Conservation (phyloP, 148 eudicot genomes). For the Camellia granthamiana region DNA sequence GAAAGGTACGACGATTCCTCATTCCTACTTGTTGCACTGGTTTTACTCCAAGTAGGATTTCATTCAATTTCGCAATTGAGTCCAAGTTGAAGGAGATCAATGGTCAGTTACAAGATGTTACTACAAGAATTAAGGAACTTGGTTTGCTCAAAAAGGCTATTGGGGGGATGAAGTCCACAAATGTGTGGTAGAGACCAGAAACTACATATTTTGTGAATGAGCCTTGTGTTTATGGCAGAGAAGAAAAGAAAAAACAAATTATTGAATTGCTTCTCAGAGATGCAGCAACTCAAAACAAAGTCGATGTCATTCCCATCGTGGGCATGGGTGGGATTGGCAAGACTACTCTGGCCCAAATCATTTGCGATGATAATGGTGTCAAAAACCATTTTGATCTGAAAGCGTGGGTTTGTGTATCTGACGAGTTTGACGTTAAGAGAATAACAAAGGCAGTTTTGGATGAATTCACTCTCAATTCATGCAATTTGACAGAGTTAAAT, state of each 20-base stretch:
- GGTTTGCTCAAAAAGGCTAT: too few relatives aligned
- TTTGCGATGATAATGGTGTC: slow-evolving; percentile 7
- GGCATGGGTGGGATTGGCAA: slow-evolving; percentile 1
- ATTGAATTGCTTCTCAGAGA: neutral
- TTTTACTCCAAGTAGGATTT: too few relatives aligned
- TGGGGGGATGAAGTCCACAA: neutral
- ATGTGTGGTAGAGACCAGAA: neutral
- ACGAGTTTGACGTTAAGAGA: neutral
- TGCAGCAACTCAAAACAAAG: neutral
- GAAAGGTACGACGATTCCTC: too few relatives aligned
- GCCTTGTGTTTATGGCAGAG: too few relatives aligned
- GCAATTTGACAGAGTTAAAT: neutral
- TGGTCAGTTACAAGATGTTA: too few relatives aligned
- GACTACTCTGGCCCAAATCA: slow-evolving; percentile 13
- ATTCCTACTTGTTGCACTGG: too few relatives aligned
- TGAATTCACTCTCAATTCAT: neutral
- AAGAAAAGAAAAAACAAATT: too few relatives aligned
- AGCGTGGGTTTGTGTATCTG: slow-evolving; percentile 22
- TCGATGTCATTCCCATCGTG: slow-evolving; percentile 10
- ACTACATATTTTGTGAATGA: too few relatives aligned
- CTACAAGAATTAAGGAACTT: too few relatives aligned
- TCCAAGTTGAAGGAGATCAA: too few relatives aligned
- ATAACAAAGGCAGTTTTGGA: neutral
- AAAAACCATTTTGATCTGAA: neutral
- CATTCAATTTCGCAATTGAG: too few relatives aligned